These are phyloP conservation scores for Trichoderma atroviride DNA, from an alignment of 2,329 filamentous ascomycete genomes.

Conservation along the genomic window DNA sequence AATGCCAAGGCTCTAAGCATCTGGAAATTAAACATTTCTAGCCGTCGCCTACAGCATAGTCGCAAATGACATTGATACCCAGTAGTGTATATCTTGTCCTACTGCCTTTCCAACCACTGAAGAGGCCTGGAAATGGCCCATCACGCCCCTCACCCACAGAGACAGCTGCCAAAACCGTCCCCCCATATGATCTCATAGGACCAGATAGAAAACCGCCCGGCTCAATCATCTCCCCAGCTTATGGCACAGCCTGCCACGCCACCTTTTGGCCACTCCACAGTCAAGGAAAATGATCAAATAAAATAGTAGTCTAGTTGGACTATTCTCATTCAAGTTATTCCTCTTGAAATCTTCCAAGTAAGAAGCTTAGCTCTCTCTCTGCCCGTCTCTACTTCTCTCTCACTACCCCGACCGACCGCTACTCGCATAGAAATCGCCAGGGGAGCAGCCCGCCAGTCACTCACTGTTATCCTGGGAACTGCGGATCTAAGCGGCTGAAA, in stretches of 20 bases:
- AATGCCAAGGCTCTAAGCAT: background rate
- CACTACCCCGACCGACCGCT: background rate
- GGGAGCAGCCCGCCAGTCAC: background rate
- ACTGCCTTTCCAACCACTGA: background rate
- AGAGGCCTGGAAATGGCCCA: background rate
- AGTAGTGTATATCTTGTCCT: background rate
- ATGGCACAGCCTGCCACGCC: background rate
- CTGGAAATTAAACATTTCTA: background rate
- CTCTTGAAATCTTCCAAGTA: background rate
- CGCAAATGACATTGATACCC: background rate
- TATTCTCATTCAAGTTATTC: background rate
- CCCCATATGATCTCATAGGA: constrained; percentile 16
- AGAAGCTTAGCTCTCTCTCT: background rate
- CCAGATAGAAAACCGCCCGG: constrained; percentile 4
- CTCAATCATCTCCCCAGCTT: constrained; percentile 11
- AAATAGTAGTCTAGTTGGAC: background rate
- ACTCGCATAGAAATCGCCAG: background rate
- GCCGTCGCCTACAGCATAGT: background rate
- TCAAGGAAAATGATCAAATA: background rate
- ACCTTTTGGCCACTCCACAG: background rate
- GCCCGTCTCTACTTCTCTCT: background rate
- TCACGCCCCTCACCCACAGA: background rate
- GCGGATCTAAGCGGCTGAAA: constrained; percentile 21
- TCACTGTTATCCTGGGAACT: background rate
- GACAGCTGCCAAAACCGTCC: background rate